Base-by-base conservation (phyloP, 169 alveolate genomes). In the Eimeria maxima region DNA sequence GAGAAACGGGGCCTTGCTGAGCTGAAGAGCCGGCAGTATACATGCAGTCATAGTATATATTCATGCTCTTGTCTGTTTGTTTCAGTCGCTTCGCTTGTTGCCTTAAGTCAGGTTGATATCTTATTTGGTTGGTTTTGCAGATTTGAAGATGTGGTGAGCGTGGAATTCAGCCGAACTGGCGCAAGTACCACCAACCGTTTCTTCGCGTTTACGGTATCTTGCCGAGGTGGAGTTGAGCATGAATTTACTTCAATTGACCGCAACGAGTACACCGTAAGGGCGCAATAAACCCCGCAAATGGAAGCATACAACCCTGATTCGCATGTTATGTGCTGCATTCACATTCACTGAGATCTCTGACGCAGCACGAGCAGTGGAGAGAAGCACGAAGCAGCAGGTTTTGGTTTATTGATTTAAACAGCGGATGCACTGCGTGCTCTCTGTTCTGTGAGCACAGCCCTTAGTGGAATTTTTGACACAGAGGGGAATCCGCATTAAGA, bases 191-290 rank as follows among this genome's bases (percentile, higher is more conserved):
- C 99, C 90, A 99, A 98, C 95, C 98, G 99, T 78, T 98, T 99
- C 90, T 99, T 99, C 95, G 99, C 99, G 71, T 97, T 99, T 86
- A 98, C 97, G n/a, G 98, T 98, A 45, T 96, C 98, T 47, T 98
- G 98, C 60, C 98, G 97, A 87, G 98, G 98, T 33, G 99, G 99
- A 60, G 98, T 98, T 22, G 99, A 98, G 53, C 98, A 97, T 96
- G 99, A 98, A 86, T 99, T 99, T 95, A 99, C 99, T 42, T 98
- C 99, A 95, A 97, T 99, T 69, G 99, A 99, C 73, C 96, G 98
- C 84, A 98, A 97, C 76, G 99, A 99, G 89, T 99, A 98, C 91
- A 33, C 45, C 6, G 97, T 95, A 90, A 27, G 96, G 22, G 29
- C 1, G 47, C 2, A 27, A 1, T 7, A 24, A 20, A n/a, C 74